Evolutionary conservation across 1,284 basidiomycete species (phyloP).

Genomic region (Irpex rosettiformis): DNA sequence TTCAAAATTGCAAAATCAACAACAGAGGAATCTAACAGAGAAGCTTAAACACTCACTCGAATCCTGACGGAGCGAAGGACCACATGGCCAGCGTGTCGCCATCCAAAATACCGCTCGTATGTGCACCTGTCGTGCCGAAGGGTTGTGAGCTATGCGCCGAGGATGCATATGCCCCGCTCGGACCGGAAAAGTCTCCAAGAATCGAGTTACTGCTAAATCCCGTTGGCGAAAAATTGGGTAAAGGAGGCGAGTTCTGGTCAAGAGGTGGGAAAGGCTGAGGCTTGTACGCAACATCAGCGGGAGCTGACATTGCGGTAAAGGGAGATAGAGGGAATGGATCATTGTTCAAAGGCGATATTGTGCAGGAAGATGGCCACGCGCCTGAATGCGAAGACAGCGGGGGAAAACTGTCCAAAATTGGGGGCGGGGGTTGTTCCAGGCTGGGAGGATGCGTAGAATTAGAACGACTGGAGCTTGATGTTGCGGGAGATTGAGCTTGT

Average conservation of each 20-base stretch:
- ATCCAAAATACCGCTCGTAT: conserved; percentile 7
- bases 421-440: conserved; percentile 26
- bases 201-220: not conserved
- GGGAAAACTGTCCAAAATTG: conserved; percentile 40
- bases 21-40: not conserved
- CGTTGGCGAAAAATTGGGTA: not conserved
- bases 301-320: not conserved
- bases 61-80: conserved; percentile 30
- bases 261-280: not conserved
- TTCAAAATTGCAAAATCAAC: not conserved
- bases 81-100: conserved; percentile 30
- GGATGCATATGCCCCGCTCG: conserved; percentile 8
- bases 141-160: not conserved
- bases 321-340: not conserved
- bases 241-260: not conserved
- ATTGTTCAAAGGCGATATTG: not conserved
- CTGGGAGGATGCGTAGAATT: conserved; percentile 39
- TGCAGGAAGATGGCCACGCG: conserved; percentile 10
- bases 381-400: conserved; percentile 33
- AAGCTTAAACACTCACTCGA: conserved; percentile 26
- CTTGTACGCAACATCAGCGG: not conserved
- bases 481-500: not conserved
- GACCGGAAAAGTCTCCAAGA: not conserved
- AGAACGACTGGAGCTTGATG: not conserved
- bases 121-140: not conserved